A percentile compares a stretch with the other conserved stretches of the same genome.
Evolutionary conservation across 441 rosid genomes (phyloP).

Genomic region (Caryocar brasiliense): DNA sequence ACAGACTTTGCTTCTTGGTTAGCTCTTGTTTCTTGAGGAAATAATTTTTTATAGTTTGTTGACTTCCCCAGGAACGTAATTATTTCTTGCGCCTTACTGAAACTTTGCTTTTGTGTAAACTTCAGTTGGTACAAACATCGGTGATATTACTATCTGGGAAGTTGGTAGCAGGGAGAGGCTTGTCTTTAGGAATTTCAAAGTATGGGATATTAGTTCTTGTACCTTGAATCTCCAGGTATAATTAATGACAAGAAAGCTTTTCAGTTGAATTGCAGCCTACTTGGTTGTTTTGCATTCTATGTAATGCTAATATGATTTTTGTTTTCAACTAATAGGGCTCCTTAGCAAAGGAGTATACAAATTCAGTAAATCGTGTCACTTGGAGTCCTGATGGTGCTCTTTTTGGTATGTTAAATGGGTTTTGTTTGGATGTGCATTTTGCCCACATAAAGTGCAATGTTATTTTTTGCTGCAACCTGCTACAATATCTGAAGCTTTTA

Average conservation of each 20-base stretch:
- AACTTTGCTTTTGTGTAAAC: neutral
- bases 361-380: constrained; percentile 47
- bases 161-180: constrained; percentile 59
- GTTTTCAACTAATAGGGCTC: constrained; percentile 28
- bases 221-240: constrained; percentile 54
- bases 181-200: constrained; percentile 50
- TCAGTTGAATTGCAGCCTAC: constrained; percentile 7
- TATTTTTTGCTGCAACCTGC: too few relatives aligned
- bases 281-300: neutral
- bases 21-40: constrained; percentile 10
- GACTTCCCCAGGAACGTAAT: neutral
- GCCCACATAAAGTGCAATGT: too few relatives aligned
- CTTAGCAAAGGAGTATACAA: constrained; percentile 41
- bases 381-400: constrained; percentile 64
- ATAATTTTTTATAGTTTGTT: neutral
- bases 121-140: constrained; percentile 67
- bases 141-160: constrained; percentile 75
- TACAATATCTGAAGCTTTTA: too few relatives aligned
- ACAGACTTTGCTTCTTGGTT: constrained; percentile 69
- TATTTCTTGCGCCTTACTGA: constrained; percentile 6
- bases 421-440: too few relatives aligned
- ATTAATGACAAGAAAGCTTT: constrained; percentile 22
- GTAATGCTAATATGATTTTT: neutral
- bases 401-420: constrained; percentile 30
- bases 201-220: constrained; percentile 56